Base-by-base conservation (phyloP, 495 filamentous ascomycete species). In the Aspergillus steynii region DNA sequence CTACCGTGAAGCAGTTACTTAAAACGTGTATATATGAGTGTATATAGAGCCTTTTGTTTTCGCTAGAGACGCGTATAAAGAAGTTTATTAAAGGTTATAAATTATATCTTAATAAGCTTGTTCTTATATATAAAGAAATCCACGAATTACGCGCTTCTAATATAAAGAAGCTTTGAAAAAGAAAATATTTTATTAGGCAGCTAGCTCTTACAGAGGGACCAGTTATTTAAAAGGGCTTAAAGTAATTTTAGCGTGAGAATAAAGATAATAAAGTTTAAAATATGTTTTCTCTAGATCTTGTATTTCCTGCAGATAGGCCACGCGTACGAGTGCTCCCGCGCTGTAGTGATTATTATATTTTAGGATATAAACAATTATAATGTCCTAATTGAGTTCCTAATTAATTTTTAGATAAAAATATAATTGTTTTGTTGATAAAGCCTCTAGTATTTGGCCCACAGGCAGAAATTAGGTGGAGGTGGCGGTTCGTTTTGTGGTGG, bases 1-100 rank as follows among this genome's bases (percentile, higher is more conserved):
- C 50, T 53, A 27, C 28, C 26, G 50, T 53, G 50, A 53, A 53
- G 29, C 26, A 28, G 29, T 12, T 49, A 15, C 56, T 58, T 49
- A 49, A 34, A 29, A 45, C 27, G 50, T 28, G 50, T 53, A 46
- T 46, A 46, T 15, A 46, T 8, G 42, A 46, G 15, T 8, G 42
- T 15, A 50, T 27, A 12, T 8, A 58, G 4, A 58, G 56, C 32
- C 56, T 28, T 58, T 48, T 29, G 32, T 46, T 20, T 20, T 20
- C 46, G 31, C 26, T 48, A 58, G 42, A 58, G 28, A 9, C 29
- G 45, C 56, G 42, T 27, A 5, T 58, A 31, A 46, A 58, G 14
- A 29, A 20, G 20, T 20, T 20, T 20, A 20, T 20, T 20, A 20
- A 20, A 20, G 20, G 20, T 20, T 20, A 20, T 20, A 20, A 20